Conservation (phyloP, 768 basidiomycete species). For the Naematelia aurantialba region DNA sequence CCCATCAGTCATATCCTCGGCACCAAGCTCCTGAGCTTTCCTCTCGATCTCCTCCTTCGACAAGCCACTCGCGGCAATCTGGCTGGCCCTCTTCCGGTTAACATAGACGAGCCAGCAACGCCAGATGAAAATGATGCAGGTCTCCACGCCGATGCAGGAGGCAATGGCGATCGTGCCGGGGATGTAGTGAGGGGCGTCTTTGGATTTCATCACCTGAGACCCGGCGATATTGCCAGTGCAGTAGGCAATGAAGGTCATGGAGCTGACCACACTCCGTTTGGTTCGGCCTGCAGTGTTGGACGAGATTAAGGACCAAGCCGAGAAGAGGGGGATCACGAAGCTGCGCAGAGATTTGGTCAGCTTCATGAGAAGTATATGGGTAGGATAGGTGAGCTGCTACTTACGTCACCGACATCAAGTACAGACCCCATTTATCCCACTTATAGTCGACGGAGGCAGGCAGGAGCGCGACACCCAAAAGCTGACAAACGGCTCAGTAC, state of each 20-base stretch:
- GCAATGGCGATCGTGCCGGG: conserved; percentile 24
- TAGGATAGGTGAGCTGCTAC: too few relatives aligned
- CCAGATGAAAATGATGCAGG: conserved; percentile 24
- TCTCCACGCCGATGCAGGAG: conserved; percentile 20
- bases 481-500: conserved; percentile 16
- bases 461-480: conserved; percentile 14
- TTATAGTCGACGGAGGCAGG: conserved; percentile 7
- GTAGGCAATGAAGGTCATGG: conserved; percentile 25
- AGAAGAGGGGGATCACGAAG: conserved; percentile 20
- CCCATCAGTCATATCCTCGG: conserved; percentile 36
- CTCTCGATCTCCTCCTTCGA: conserved; percentile 21
- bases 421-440: conserved; percentile 15
- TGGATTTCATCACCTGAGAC: conserved; percentile 6
- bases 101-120: conserved; percentile 21
- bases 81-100: conserved; percentile 17
- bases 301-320: conserved; percentile 26
- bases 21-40: conserved; percentile 24
- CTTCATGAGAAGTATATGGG: too few relatives aligned
- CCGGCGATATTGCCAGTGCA: conserved; percentile 28
- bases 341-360: conserved; percentile 3
- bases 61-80: conserved; percentile 14
- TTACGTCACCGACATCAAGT: conserved; percentile 23
- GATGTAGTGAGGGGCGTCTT: conserved; percentile 32
- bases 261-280: conserved; percentile 29
- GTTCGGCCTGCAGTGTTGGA: conserved; percentile 33